Conservation (phyloP, 1,284 basidiomycete genomes). For the Porogramme epimiltina region DNA sequence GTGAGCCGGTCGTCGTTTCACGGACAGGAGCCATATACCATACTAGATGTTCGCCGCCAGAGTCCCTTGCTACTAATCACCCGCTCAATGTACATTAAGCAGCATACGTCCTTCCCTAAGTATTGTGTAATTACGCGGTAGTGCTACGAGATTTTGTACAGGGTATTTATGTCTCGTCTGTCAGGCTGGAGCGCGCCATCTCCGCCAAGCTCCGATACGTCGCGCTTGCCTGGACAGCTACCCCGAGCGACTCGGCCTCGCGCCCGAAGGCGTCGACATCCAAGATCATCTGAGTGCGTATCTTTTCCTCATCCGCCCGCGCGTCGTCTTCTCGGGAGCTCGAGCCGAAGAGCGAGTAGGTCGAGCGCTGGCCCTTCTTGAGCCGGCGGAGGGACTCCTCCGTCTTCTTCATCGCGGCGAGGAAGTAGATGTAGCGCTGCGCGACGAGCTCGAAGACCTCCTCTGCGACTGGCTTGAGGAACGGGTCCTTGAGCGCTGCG, state of each 20-base stretch:
- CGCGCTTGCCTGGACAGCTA: conserved; percentile 57
- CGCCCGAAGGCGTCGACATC: conserved; percentile 84
- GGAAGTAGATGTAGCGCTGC: conserved; percentile 66
- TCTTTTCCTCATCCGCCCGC: conserved; percentile 75
- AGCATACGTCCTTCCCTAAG: conserved; percentile 12
- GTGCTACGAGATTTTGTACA: not conserved
- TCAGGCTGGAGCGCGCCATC: conserved; percentile 51
- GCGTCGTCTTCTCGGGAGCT: conserved; percentile 62
- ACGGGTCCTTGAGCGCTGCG: conserved; percentile 53
- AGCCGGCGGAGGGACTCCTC: conserved; percentile 85
- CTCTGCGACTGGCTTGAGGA: conserved; percentile 55
- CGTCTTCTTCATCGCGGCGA: conserved; percentile 86
- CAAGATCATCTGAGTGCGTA: conserved; percentile 82
- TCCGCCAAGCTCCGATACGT: conserved; percentile 60
- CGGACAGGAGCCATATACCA: conserved; percentile 66
- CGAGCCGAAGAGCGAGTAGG: conserved; percentile 71
- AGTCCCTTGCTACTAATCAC: conserved; percentile 25
- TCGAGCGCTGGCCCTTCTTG: conserved; percentile 81
- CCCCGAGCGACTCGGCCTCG: conserved; percentile 72
- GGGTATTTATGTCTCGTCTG: conserved; percentile 25
- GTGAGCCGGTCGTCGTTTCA: conserved; percentile 50
- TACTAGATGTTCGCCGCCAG: conserved; percentile 45
- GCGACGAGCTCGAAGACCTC: conserved; percentile 78
- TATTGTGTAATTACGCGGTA: conserved; percentile 5
- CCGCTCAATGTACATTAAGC: conserved; percentile 35